phyloP scores from a whole-genome alignment of 106 monocot species.

The Acorus calamus region DNA sequence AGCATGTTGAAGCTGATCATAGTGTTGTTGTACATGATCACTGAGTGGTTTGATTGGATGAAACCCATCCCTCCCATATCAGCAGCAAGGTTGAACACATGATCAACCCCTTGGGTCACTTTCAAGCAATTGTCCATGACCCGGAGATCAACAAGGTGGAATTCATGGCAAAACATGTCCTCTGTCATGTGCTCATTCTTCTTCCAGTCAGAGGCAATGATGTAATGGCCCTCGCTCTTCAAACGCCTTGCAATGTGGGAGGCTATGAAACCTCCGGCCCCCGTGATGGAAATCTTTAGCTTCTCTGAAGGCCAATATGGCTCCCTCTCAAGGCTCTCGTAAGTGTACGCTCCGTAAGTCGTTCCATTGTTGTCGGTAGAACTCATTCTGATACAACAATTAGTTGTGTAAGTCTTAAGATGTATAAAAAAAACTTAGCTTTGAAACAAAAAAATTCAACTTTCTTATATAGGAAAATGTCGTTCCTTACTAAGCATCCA shows the following conservation, averaged over 20 bases:
- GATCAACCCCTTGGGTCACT: conserved; percentile 64
- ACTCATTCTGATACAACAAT: conserved; percentile 40
- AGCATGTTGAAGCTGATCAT: conserved; percentile 98
- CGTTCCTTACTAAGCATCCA: no score
- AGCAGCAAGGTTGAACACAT: conserved; percentile 82
- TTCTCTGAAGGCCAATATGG: conserved; percentile 77
- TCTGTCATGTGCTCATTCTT: conserved; percentile 94
- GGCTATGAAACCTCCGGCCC: conserved; percentile 82
- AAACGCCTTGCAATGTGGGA: conserved; percentile 86
- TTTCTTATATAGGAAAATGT: no score
- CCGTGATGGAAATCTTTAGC: conserved; percentile 66
- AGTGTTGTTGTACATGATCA: conserved; percentile 95
- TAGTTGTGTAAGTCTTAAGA: neutral
- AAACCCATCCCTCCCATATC: conserved; percentile 69
- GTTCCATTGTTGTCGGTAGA: conserved; percentile 15
- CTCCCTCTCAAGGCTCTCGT: conserved; percentile 71
- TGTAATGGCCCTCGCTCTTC: conserved; percentile 87
- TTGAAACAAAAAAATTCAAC: no score
- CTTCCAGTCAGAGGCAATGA: conserved; percentile 96
- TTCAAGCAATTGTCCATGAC: conserved; percentile 94
- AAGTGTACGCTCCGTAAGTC: conserved; percentile 62
- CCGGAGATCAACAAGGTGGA: conserved; percentile 72
- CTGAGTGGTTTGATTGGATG: conserved; percentile 88
- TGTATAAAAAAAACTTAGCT: no score
- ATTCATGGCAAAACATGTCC: conserved; percentile 93